Percentiles rank a stretch among this genome's conserved stretches.
Evolutionary conservation across 441 rosid species (phyloP).

Genomic region (Rhodomyrtus psidioides): DNA sequence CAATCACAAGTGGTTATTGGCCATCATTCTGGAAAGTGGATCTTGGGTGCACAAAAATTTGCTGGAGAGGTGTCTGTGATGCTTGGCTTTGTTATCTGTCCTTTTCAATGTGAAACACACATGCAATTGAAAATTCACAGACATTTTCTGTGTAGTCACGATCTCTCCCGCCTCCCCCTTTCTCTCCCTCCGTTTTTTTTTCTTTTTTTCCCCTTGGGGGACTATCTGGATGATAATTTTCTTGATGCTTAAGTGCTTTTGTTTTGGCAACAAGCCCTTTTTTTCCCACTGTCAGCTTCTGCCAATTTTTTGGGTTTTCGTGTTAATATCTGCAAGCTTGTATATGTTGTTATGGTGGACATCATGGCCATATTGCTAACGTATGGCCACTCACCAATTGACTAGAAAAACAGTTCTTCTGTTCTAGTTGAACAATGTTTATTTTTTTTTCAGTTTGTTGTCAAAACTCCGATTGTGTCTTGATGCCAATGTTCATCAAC

Average conservation of each 20-base stretch:
- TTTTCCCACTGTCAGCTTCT: not conserved
- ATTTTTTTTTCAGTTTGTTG: not conserved
- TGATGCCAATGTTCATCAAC: not conserved
- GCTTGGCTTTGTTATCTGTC: not conserved
- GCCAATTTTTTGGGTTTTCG: not conserved
- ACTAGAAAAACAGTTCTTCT: not conserved
- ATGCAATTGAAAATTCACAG: not conserved
- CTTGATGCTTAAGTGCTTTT: not conserved
- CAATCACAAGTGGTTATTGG: not conserved
- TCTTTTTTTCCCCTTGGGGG: not conserved
- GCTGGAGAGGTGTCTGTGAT: not conserved
- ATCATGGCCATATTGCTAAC: not conserved
- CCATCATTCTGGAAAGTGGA: not conserved
- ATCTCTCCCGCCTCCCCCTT: not conserved
- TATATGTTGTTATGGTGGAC: not conserved
- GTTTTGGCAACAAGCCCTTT: not conserved
- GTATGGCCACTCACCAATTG: not conserved
- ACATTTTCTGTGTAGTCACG: not conserved
- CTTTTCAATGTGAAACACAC: not conserved
- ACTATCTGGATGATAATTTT: not conserved
- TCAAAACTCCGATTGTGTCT: not conserved
- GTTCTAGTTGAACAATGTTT: not conserved
- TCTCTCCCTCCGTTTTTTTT: not conserved
- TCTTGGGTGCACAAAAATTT: not conserved
- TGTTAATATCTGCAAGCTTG: not conserved